Percentiles rank a stretch among this genome's conserved stretches.
Conservation (phyloP, 345 rosid species). For the Salix suchowensis region DNA sequence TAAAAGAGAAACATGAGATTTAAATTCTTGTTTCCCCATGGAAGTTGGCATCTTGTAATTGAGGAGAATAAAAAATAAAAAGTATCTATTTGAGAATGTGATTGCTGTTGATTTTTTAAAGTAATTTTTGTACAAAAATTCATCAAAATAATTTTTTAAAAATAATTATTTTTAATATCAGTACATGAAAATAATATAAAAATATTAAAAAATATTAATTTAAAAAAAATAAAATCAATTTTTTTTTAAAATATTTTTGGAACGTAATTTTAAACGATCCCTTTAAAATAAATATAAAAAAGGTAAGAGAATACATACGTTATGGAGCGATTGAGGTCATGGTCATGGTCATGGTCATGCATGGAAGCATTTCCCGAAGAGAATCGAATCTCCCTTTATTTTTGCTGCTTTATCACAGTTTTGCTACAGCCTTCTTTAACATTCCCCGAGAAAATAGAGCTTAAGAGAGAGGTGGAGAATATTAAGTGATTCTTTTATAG, state of each 20-base stretch:
- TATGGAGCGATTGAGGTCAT: neutral
- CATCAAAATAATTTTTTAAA: no score
- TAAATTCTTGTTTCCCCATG: neutral
- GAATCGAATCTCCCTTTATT: slow-evolving; percentile 51
- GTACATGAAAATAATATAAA: no score
- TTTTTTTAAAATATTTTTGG: no score
- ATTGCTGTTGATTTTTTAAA: no score
- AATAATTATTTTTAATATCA: no score
- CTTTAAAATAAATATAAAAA: no score
- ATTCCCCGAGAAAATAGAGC: slow-evolving; percentile 48
- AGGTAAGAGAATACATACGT: slow-evolving; percentile 1
- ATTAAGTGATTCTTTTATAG: no score
- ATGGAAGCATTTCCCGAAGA: slow-evolving; percentile 61
- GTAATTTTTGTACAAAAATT: no score
- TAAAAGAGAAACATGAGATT: neutral
- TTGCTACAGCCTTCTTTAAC: slow-evolving; percentile 63
- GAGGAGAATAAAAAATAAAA: slow-evolving; percentile 1
- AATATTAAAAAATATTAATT: neutral
- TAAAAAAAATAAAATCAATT: no score
- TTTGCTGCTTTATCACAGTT: slow-evolving; percentile 52
- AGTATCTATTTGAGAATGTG: fast-evolving
- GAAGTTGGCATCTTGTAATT: neutral
- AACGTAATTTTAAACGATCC: no score
- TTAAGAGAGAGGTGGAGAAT: no score
- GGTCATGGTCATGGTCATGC: slow-evolving; percentile 43